A percentile compares a stretch with the other conserved stretches of the same genome.
Conservation (phyloP, 2,329 filamentous ascomycete genomes). For the Didymella arachidicola region DNA sequence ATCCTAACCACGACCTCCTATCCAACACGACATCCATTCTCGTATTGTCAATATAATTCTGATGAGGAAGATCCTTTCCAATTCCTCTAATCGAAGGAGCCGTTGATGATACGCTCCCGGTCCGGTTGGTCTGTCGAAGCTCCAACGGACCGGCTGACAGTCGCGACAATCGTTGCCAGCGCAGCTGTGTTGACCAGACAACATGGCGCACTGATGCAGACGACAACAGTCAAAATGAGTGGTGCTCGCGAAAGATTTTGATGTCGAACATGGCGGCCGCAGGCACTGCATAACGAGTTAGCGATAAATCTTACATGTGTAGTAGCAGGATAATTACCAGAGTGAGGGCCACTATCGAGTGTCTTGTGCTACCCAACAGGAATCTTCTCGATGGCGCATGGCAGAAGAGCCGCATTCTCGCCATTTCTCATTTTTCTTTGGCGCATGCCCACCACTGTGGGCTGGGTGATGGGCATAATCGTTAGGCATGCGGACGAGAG, state of each 20-base stretch:
- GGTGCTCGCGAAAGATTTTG: constrained; percentile 12
- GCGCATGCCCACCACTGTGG: neutral
- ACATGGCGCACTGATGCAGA: constrained; percentile 7
- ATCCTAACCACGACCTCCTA: neutral
- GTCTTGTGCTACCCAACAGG: constrained; percentile 1
- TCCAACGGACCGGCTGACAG: constrained; percentile 6
- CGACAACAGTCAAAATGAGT: constrained; percentile 17
- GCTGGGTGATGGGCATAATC: neutral
- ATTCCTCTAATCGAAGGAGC: neutral
- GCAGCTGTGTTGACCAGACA: neutral
- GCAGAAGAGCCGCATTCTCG: constrained; percentile 1
- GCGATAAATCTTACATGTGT: neutral
- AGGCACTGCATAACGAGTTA: constrained; percentile 1
- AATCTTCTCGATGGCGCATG: constrained; percentile 5
- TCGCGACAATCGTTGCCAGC: neutral
- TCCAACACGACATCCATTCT: neutral
- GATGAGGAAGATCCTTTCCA: constrained; percentile 2
- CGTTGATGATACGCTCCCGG: constrained; percentile 11
- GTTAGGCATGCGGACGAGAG: neutral
- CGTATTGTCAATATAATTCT: constrained; percentile 1
- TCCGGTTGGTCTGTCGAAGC: neutral
- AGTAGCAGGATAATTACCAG: neutral
- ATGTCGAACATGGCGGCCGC: constrained; percentile 6
- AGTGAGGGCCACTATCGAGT: neutral
- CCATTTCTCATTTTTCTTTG: neutral